Evolutionary conservation across 2,329 filamentous ascomycete species (phyloP), one percentile per base, ranked within the genome.

Genomic region (Fusarium hainanense): DNA sequence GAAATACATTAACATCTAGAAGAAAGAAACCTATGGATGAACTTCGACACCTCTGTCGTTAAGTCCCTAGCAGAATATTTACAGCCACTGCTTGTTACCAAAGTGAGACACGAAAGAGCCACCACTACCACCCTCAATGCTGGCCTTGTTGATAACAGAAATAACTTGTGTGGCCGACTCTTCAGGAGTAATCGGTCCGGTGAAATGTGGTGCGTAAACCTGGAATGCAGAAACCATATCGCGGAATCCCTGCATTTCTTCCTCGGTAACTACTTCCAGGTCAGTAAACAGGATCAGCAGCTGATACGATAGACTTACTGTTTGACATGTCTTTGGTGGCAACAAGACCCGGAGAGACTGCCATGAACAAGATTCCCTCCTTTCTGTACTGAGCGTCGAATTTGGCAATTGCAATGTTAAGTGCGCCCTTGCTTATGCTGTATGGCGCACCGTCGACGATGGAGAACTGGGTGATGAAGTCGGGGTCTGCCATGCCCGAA

Each of bases 61-160:
- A n/a, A 27, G 4, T 16, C 13, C 12, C 20, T 16, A 2, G 10
- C 23, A 3, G 2, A 18, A 20, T 12, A 0, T 16, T 76, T 20
- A 88, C 11, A 88, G 46, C 86, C 85, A 88, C 56, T 83, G 79
- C 76, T 86, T 84, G 66, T 80, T 85, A 6, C 87, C 85, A 58
- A 81, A 71, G 37, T 90, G 87, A 28, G 85, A 87, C 2, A 89
- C 66, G 69, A 87, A 88, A 0, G 78, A 75, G 4, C 88, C 88
- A 3, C 80, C 85, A 69, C 83, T 69, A 0, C 82, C 84, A 41
- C 74, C 78, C 48, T 84, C 82, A 11, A 88, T 58, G 0, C 66
- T 70, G 0, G 62, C 51, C 16, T 77, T 78, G 6, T 72, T 28
- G 1, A 79, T 66, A 27, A 84, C 79, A 5, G 78, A 73, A 42